These are phyloP conservation scores for Cyclocybe aegerita DNA, from an alignment of 768 basidiomycete genomes.

Conservation along the genomic window DNA sequence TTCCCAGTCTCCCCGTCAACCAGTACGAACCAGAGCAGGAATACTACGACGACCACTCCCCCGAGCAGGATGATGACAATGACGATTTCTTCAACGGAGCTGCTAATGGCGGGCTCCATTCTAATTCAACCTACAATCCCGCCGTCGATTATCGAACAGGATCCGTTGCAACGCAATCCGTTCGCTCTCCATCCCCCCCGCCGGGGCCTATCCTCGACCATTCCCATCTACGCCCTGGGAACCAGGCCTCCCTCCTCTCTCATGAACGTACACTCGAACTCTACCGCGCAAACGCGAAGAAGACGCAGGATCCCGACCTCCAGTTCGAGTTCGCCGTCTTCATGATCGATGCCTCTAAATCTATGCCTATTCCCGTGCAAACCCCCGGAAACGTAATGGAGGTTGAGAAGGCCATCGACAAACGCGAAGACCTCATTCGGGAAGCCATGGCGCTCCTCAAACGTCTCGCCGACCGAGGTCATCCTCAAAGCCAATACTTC, in stretches of 20 bases:
- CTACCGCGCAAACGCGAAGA: constrained; percentile 97
- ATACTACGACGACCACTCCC: constrained; percentile 37
- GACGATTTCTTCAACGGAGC: constrained; percentile 48
- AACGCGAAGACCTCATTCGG: constrained; percentile 83
- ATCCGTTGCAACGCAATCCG: constrained; percentile 51
- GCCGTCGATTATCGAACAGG: constrained; percentile 31
- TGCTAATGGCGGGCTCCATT: constrained; percentile 27
- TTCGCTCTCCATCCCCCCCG: constrained; percentile 68
- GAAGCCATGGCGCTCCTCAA: constrained; percentile 89
- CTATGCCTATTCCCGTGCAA: constrained; percentile 71
- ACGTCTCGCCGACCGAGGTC: constrained; percentile 90
- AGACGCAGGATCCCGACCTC: constrained; percentile 95
- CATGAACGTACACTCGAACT: constrained; percentile 96
- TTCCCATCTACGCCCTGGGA: constrained; percentile 90
- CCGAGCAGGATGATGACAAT: constrained; percentile 45
- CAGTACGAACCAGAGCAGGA: constrained; percentile 38
- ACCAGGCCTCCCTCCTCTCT: constrained; percentile 88
- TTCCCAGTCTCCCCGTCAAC: constrained; percentile 25
- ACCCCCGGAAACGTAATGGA: constrained; percentile 76
- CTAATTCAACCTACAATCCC: constrained; percentile 30
- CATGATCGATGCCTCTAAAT: constrained; percentile 97
- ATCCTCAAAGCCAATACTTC: constrained; percentile 94
- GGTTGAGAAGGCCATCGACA: constrained; percentile 77
- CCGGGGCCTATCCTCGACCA: constrained; percentile 79
- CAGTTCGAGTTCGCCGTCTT: constrained; percentile 99